Evolutionary conservation across 805 yeast genomes (phyloP).

Genomic region (Myxozyma neglecta): DNA sequence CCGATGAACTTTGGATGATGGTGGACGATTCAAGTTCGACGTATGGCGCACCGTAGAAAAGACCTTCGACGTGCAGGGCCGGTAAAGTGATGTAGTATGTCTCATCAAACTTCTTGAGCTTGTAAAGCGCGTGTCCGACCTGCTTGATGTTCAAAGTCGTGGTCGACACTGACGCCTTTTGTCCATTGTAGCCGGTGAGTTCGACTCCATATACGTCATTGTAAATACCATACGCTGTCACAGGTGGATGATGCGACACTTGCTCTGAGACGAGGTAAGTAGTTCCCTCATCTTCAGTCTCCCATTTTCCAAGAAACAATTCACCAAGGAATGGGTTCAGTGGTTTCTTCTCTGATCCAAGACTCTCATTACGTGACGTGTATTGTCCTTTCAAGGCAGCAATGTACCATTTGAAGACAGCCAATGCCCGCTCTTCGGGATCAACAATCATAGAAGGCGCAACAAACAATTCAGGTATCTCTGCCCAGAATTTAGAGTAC

Average conservation of each 20-base stretch:
- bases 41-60: slow-evolving; percentile 85
- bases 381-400: slow-evolving; percentile 91
- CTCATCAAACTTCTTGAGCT: slow-evolving; percentile 56
- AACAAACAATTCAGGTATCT: slow-evolving; percentile 78
- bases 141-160: slow-evolving; percentile 84
- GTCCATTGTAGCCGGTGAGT: slow-evolving; percentile 86
- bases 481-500: slow-evolving; percentile 89
- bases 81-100: slow-evolving; percentile 83
- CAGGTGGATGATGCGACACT: slow-evolving; percentile 97
- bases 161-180: slow-evolving; percentile 73
- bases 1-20: slow-evolving; percentile 78
- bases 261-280: slow-evolving; percentile 84
- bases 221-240: slow-evolving; percentile 84
- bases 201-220: slow-evolving; percentile 68
- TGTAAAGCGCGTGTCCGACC: slow-evolving; percentile 81
- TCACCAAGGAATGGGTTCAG: slow-evolving; percentile 96
- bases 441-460: slow-evolving; percentile 56
- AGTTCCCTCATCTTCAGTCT: slow-evolving; percentile 60
- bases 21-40: slow-evolving; percentile 91
- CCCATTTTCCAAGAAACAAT: slow-evolving; percentile 87
- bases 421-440: slow-evolving; percentile 64
- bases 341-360: slow-evolving; percentile 97
- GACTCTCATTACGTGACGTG: slow-evolving; percentile 83
- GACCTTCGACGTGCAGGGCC: slow-evolving; percentile 91
- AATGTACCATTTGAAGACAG: slow-evolving; percentile 87